Conservation (phyloP, 768 basidiomycete genomes). For the Russula abietina region DNA sequence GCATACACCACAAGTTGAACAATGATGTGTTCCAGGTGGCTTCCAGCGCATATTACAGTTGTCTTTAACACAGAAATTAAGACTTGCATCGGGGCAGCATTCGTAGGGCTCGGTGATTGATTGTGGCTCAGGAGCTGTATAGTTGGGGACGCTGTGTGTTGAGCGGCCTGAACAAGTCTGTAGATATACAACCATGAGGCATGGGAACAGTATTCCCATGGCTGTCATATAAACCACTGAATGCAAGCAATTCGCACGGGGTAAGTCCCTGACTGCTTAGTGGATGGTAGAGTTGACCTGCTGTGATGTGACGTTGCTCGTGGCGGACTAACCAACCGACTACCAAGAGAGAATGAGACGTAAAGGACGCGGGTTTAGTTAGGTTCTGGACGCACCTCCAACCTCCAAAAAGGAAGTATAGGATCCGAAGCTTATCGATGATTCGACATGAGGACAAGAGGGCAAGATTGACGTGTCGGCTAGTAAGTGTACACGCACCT, state of each 20-base stretch:
- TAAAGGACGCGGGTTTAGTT: neutral
- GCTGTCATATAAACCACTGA: slow-evolving; percentile 17
- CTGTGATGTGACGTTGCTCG: slow-evolving; percentile 7
- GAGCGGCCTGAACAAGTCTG: slow-evolving; percentile 20
- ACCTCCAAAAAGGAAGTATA: slow-evolving; percentile 23
- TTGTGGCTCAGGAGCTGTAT: slow-evolving; percentile 26
- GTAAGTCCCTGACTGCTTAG: neutral
- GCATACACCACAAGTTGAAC: slow-evolving; percentile 26
- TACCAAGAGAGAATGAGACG: neutral
- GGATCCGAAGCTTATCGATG: slow-evolving; percentile 12
- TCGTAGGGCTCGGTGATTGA: slow-evolving; percentile 23
- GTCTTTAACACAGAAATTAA: slow-evolving; percentile 22
- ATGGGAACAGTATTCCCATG: slow-evolving; percentile 11
- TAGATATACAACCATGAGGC: slow-evolving; percentile 12
- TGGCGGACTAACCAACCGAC: slow-evolving; percentile 22
- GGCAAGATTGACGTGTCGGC: neutral
- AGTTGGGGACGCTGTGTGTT: slow-evolving; percentile 24
- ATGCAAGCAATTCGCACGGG: neutral
- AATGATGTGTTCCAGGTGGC: slow-evolving; percentile 26
- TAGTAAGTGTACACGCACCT: slow-evolving; percentile 13
- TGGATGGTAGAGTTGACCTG: slow-evolving; percentile 7
- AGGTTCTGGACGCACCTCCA: slow-evolving; percentile 17
- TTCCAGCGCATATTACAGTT: slow-evolving; percentile 25
- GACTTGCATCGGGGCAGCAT: slow-evolving; percentile 21
- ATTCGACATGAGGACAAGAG: neutral